These are phyloP conservation scores for Crithidia bombi DNA, from an alignment of 208 protist species.

Conservation along the genomic window DNA sequence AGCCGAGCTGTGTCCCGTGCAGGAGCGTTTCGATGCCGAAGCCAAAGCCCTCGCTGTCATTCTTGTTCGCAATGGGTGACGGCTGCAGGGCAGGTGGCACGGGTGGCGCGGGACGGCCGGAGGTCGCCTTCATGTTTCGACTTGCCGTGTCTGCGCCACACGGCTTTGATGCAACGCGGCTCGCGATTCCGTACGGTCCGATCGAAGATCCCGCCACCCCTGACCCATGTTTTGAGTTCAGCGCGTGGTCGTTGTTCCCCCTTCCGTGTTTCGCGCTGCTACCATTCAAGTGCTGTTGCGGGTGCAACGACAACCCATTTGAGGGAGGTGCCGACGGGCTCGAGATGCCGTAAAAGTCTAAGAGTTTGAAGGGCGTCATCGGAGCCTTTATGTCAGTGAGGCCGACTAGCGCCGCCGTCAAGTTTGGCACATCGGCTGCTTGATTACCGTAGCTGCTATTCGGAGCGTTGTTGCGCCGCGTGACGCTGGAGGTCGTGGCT, in stretches of 20 bases:
- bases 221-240: not conserved
- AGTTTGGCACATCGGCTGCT: not conserved
- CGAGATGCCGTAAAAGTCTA: slow-evolving; percentile 10
- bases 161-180: not conserved
- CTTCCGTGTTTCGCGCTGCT: slow-evolving; percentile 1
- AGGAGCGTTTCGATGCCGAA: slow-evolving; percentile 79
- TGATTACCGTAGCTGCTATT: slow-evolving; percentile 12
- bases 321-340: not conserved
- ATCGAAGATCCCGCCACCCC: not conserved
- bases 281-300: not conserved
- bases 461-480: slow-evolving; percentile 11
- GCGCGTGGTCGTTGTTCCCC: not conserved
- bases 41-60: slow-evolving; percentile 32
- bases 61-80: not conserved
- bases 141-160: not conserved
- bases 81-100: not conserved
- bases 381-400: not conserved
- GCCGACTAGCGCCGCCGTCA: slow-evolving; percentile 1
- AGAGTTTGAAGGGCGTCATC: slow-evolving; percentile 18
- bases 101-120: not conserved
- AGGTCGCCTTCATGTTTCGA: not conserved
- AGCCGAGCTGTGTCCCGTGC: slow-evolving; percentile 65
- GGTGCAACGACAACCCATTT: not conserved
- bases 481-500: not conserved
- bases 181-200: slow-evolving; percentile 5